Evolutionary conservation across 345 rosid species (phyloP), one percentile per base, ranked within the genome.

Genomic region (Eucalyptus shirleyi): DNA sequence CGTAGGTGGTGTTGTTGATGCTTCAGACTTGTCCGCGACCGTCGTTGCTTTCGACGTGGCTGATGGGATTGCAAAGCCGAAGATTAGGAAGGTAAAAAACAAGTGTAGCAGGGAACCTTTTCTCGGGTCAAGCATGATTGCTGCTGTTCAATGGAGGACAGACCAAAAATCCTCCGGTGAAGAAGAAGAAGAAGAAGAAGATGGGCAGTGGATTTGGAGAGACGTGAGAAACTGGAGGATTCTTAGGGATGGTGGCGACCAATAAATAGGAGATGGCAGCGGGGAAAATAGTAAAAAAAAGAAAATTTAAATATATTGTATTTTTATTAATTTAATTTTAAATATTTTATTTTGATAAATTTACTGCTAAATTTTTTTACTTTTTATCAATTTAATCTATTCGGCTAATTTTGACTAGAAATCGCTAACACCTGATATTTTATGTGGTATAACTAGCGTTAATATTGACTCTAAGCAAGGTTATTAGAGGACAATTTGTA

Each of bases 351-450:
- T 59, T 60, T 60, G 3, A 28, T 6, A 4, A 12, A 60, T 60
- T 5, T 12, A 60, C 0, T 60, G 16, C 0, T 60, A 60, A 60
- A 60, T 0, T 4, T 60, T 5, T 6, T 62, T 28, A 62, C 1
- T 60, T 60, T 60, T 60, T 28, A 28, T 7, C 8, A 12, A 60
- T 60, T 60, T 3, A 60, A 2, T 60, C 0, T 1, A 60, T 60
- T 3, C 0, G 4, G 7, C 2, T 28, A 60, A 60, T 60, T 28
- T 60, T 26, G 1, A 28, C 0, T 12, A 3, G 1, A 60, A 3
- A 60, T 60, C 1, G 1, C 2, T 60, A 13, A 60, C 0, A 5
- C 4, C 4, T 0, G 1, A 12, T 12, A 12, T 60, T 30, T 3
- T 28, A 60, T 0, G 9, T 12, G 16, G 2, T 53, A n/a, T n/a